These are phyloP conservation scores for Apiotrichum gracile DNA, from an alignment of 1,284 basidiomycete species.

Conservation along the genomic window DNA sequence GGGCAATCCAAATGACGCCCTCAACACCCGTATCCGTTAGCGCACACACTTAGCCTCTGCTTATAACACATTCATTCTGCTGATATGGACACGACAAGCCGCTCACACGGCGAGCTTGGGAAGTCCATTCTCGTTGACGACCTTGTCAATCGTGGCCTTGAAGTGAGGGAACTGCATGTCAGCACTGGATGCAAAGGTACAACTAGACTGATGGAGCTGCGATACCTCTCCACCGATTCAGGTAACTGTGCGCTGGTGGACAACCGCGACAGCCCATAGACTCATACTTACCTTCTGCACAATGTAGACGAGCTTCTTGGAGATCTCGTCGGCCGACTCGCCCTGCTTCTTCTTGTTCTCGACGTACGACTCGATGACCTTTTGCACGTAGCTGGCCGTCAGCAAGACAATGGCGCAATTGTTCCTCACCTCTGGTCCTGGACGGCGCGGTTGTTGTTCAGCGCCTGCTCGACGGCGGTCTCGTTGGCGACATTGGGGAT, in stretches of 20 bases:
- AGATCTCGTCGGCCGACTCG: slow-evolving; percentile 4
- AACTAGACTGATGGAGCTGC: too few relatives aligned
- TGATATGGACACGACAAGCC: neutral
- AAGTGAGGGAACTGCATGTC: slow-evolving; percentile 8
- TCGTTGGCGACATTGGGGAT: slow-evolving; percentile 13
- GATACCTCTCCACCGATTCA: neutral
- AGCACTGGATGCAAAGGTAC: neutral
- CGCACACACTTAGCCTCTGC: too few relatives aligned
- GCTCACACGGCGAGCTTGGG: slow-evolving; percentile 1
- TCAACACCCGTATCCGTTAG: too few relatives aligned
- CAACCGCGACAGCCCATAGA: neutral
- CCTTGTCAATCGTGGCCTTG: slow-evolving; percentile 3
- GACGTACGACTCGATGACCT: slow-evolving; percentile 12
- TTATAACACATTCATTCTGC: neutral
- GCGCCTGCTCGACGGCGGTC: slow-evolving; percentile 11
- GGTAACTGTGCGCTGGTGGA: neutral
- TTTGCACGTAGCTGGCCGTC: slow-evolving; percentile 9
- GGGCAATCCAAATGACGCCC: too few relatives aligned
- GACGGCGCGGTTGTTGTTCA: slow-evolving; percentile 9
- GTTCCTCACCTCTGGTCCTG: slow-evolving; percentile 11
- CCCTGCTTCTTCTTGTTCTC: slow-evolving; percentile 17
- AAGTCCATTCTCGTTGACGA: slow-evolving; percentile 4
- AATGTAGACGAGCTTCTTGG: slow-evolving; percentile 10
- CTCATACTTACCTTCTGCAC: neutral
- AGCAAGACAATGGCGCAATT: neutral